A percentile compares a stretch with the other conserved stretches of the same genome.
phyloP scores from a whole-genome alignment of 208 protist genomes.

The Leishmania amazonensis region DNA sequence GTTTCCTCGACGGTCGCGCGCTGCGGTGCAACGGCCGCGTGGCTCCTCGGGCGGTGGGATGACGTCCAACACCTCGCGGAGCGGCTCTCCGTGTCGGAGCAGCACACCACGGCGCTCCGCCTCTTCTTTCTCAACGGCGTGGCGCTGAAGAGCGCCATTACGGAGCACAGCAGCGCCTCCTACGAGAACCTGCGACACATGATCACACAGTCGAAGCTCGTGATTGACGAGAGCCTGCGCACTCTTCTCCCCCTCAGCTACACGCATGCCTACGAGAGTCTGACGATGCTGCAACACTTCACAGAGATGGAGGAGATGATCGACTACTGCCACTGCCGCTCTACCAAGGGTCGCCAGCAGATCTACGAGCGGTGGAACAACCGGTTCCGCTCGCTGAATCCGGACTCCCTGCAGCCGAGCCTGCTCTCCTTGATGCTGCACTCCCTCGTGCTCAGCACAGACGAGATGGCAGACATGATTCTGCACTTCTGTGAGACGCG shows the following conservation, averaged over 20 bases:
- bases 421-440: constrained; percentile 96
- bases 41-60: constrained; percentile 84
- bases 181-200: constrained; percentile 52
- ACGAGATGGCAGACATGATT: constrained; percentile 95
- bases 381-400: constrained; percentile 87
- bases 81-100: constrained; percentile 66
- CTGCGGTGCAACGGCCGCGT: constrained; percentile 84
- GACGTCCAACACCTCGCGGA: constrained; percentile 79
- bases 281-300: constrained; percentile 98
- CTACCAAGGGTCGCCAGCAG: constrained; percentile 58
- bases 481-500: constrained; percentile 95
- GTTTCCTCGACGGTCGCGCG: constrained; percentile 68
- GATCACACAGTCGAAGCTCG: constrained; percentile 71
- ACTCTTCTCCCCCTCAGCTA: constrained; percentile 90
- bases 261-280: constrained; percentile 93
- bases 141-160: constrained; percentile 50
- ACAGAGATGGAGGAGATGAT: constrained; percentile 99
- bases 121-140: constrained; percentile 83
- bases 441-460: constrained; percentile 92
- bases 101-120: constrained; percentile 56
- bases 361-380: constrained; percentile 78
- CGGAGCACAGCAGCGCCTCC: constrained; percentile 27
- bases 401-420: constrained; percentile 92
- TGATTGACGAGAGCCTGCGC: constrained; percentile 84
- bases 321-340: constrained; percentile 66